These are phyloP conservation scores for Termitomyces sp. DNA, from an alignment of 768 basidiomycete species.

Conservation along the genomic window DNA sequence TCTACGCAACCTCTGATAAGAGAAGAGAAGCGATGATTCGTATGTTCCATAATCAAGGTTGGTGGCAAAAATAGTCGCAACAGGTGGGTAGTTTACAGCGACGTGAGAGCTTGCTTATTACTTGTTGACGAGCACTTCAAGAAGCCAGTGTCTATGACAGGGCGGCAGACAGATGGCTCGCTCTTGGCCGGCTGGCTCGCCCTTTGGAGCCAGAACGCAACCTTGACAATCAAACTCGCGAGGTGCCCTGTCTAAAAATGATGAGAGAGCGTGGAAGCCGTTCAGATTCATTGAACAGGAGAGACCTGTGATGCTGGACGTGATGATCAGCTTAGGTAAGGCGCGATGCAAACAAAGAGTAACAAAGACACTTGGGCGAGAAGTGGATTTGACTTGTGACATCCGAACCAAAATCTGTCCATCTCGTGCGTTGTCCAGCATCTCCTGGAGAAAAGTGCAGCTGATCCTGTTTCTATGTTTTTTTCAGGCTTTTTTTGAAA, in stretches of 20 bases:
- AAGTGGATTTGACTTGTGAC: conserved; percentile 11
- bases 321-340: conserved; percentile 14
- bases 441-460: background rate
- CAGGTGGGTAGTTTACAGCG: background rate
- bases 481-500: conserved; percentile 28
- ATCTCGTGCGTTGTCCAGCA: conserved; percentile 5
- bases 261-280: no score
- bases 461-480: conserved; percentile 10
- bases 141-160: background rate
- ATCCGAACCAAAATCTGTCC: conserved; percentile 11
- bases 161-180: background rate
- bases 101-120: background rate
- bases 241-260: background rate
- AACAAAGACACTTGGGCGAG: conserved; percentile 27
- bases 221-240: background rate
- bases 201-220: background rate
- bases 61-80: background rate
- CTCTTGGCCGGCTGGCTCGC: no score
- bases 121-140: background rate
- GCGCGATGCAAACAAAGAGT: conserved; percentile 30
- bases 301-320: background rate
- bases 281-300: background rate
- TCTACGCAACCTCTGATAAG: background rate
- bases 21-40: background rate
- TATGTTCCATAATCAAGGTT: no score